Conservation (phyloP, 495 filamentous ascomycete genomes). For the Penicillium goetzii region DNA sequence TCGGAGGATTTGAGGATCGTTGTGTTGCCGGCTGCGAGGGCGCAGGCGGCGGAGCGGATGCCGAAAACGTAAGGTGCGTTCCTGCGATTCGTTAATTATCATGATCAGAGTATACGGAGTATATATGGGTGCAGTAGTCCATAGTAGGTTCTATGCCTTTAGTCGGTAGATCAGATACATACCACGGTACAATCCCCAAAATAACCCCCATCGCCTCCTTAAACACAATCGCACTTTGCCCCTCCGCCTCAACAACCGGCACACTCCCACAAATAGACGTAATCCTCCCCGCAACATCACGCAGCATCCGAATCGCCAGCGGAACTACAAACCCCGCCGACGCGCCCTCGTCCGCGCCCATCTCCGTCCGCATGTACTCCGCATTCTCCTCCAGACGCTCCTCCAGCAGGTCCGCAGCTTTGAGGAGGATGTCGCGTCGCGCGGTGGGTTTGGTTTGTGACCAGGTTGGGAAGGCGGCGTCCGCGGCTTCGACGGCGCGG, state of each 20-base stretch:
- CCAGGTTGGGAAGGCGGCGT: constrained; percentile 74
- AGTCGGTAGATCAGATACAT: constrained; percentile 17
- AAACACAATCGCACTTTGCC: constrained; percentile 65
- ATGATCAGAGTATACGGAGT: not conserved
- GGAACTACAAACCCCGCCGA: constrained; percentile 62
- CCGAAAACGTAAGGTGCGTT: constrained; percentile 69
- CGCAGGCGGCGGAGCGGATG: constrained; percentile 68
- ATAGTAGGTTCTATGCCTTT: not conserved
- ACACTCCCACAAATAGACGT: constrained; percentile 63
- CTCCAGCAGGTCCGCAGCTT: constrained; percentile 71
- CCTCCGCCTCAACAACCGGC: constrained; percentile 59
- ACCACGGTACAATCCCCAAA: constrained; percentile 84
- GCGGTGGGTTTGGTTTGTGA: constrained; percentile 60
- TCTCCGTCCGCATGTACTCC: constrained; percentile 71
- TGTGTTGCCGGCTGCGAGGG: constrained; percentile 82
- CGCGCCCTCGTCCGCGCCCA: constrained; percentile 57
- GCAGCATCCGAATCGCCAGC: constrained; percentile 59
- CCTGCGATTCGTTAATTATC: constrained; percentile 37
- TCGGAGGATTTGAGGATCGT: constrained; percentile 77
- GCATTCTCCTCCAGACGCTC: constrained; percentile 60
- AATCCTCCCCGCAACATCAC: constrained; percentile 74
- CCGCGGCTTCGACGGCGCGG: constrained; percentile 66
- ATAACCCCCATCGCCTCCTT: constrained; percentile 84
- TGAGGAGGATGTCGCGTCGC: constrained; percentile 75
- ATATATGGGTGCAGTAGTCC: not conserved